Evolutionary conservation across 164 flowering plant species (phyloP).

Genomic region (Piper longum): DNA sequence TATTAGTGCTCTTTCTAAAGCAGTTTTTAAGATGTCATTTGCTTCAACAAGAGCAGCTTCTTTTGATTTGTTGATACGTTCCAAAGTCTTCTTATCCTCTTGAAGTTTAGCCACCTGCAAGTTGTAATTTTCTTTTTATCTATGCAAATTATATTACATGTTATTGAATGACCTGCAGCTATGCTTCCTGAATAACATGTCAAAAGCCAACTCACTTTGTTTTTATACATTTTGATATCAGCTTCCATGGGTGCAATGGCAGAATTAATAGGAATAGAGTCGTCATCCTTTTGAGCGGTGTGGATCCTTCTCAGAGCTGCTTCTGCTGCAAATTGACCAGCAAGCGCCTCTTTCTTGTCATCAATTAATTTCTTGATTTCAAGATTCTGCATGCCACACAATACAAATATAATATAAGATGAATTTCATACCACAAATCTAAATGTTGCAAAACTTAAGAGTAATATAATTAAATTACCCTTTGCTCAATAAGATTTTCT

Average conservation of each 20-base stretch:
- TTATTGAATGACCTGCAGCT: not conserved
- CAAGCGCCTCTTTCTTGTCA: constrained; percentile 79
- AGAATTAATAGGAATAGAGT: constrained; percentile 42
- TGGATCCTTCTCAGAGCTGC: constrained; percentile 81
- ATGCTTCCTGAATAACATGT: not conserved
- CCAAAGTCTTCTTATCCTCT: constrained; percentile 83
- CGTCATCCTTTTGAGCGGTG: constrained; percentile 55
- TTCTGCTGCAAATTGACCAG: constrained; percentile 89
- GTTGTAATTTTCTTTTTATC: constrained; percentile 2
- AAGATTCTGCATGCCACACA: constrained; percentile 42
- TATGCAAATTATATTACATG: not conserved
- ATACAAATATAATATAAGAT: not conserved
- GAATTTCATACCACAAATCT: not conserved
- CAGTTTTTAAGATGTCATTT: constrained; percentile 67
- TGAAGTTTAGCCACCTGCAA: constrained; percentile 48
- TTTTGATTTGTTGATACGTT: constrained; percentile 69
- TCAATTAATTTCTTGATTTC: constrained; percentile 50
- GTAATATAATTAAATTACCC: constrained; percentile 25
- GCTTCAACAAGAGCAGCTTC: constrained; percentile 84
- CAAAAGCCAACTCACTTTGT: constrained; percentile 35
- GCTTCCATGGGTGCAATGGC: constrained; percentile 84
- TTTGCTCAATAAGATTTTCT: constrained; percentile 51
- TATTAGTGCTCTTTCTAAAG: constrained; percentile 77
- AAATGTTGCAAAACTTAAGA: not conserved
- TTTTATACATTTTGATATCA: constrained; percentile 55